phyloP scores from a whole-genome alignment of 495 filamentous ascomycete genomes.

The Hypoxylon rickii region DNA sequence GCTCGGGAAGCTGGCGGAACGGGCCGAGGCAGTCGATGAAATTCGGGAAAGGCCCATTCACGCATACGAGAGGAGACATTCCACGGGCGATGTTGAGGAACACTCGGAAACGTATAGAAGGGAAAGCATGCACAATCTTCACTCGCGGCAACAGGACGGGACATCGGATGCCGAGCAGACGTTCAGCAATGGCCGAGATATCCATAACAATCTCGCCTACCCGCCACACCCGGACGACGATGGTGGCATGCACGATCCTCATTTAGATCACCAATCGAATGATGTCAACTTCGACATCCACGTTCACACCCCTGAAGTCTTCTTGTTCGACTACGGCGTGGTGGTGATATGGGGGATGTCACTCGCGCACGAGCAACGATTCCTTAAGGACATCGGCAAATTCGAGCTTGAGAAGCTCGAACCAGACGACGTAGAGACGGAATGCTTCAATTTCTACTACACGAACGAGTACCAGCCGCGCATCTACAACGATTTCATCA shows the following conservation, averaged over 20 bases:
- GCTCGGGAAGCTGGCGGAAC: conserved; percentile 40
- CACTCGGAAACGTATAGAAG: conserved; percentile 35
- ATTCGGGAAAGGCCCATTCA: conserved; percentile 45
- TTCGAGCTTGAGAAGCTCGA: conserved; percentile 90
- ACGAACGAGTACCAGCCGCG: conserved; percentile 94
- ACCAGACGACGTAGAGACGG: conserved; percentile 86
- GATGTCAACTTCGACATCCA: conserved; percentile 67
- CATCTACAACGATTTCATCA: conserved; percentile 99
- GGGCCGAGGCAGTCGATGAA: conserved; percentile 36
- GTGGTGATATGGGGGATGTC: conserved; percentile 99
- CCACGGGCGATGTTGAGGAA: conserved; percentile 42
- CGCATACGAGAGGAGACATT: conserved; percentile 66
- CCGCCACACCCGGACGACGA: conserved; percentile 30
- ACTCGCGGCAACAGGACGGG: conserved; percentile 20
- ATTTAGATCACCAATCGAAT: conserved; percentile 12
- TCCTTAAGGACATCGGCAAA: conserved; percentile 92
- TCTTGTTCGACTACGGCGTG: conserved; percentile 97
- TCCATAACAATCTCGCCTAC: conserved; percentile 37
- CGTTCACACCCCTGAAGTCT: conserved; percentile 90
- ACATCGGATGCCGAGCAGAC: conserved; percentile 17
- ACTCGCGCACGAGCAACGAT: conserved; percentile 76
- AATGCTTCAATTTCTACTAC: conserved; percentile 99
- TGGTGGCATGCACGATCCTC: conserved; percentile 32
- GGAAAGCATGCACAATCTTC: conserved; percentile 26
- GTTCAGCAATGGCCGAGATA: conserved; percentile 33